Percentiles rank a stretch among this genome's conserved stretches.
phyloP scores from a whole-genome alignment of 495 filamentous ascomycete genomes.

The Copromyces sp. region DNA sequence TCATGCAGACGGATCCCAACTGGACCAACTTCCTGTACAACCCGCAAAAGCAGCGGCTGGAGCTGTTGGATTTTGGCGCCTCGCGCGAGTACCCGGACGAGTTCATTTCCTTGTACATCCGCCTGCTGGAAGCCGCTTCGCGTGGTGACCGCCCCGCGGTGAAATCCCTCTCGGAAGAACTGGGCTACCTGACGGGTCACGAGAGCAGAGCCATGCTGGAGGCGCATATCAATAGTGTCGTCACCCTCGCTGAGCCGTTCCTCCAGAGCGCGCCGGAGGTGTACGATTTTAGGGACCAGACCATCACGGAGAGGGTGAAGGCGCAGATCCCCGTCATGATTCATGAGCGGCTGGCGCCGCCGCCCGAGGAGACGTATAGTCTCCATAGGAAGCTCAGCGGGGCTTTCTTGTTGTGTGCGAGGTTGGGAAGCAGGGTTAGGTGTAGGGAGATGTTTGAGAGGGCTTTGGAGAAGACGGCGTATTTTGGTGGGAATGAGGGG shows the following conservation, averaged over 20 bases:
- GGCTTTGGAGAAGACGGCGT: slow-evolving; percentile 45
- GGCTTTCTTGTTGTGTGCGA: slow-evolving; percentile 86
- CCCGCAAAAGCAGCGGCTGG: slow-evolving; percentile 55
- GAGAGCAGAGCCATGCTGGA: slow-evolving; percentile 76
- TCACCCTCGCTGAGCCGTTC: slow-evolving; percentile 90
- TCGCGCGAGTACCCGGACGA: slow-evolving; percentile 64
- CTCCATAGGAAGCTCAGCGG: slow-evolving; percentile 93
- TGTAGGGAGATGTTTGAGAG: slow-evolving; percentile 74
- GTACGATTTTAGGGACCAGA: slow-evolving; percentile 90
- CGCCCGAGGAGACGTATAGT: slow-evolving; percentile 96
- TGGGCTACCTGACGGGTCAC: slow-evolving; percentile 88
- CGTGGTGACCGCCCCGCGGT: slow-evolving; percentile 53
- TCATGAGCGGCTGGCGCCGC: slow-evolving; percentile 73
- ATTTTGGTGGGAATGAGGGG: not conserved
- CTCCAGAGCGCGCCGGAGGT: slow-evolving; percentile 60
- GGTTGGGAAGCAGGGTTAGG: slow-evolving; percentile 66
- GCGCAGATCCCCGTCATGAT: slow-evolving; percentile 87
- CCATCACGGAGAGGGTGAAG: slow-evolving; percentile 86
- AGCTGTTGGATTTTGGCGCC: slow-evolving; percentile 93
- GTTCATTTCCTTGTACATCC: slow-evolving; percentile 72
- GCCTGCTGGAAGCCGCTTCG: slow-evolving; percentile 67
- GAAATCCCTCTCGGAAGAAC: slow-evolving; percentile 57
- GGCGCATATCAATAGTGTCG: slow-evolving; percentile 70
- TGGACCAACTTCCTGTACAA: slow-evolving; percentile 99
- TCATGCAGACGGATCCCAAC: slow-evolving; percentile 99